These are phyloP conservation scores for Malus hybrid DNA, from an alignment of 331 rosid species.

Conservation along the genomic window DNA sequence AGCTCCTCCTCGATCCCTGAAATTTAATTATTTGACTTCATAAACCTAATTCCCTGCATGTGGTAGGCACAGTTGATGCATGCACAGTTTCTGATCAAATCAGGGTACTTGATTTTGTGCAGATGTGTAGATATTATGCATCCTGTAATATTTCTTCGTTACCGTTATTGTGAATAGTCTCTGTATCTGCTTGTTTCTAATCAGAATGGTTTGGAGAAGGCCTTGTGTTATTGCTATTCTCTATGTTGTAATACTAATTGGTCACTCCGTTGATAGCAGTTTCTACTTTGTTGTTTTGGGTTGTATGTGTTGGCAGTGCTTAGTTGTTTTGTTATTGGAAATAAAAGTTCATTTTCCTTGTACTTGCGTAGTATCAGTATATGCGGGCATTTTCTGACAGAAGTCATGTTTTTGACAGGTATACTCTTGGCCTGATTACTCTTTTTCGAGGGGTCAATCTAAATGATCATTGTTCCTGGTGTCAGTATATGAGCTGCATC, in stretches of 20 bases:
- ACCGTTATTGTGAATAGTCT: not conserved
- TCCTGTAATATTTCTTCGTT: not conserved
- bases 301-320: no score
- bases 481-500: slow-evolving; percentile 79
- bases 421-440: slow-evolving; percentile 44
- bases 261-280: not conserved
- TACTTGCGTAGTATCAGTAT: not conserved
- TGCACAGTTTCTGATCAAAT: not conserved
- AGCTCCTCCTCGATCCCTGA: slow-evolving; percentile 17
- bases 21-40: not conserved
- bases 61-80: not conserved
- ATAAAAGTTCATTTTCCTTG: not conserved
- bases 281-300: not conserved
- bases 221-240: not conserved
- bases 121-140: not conserved
- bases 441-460: slow-evolving; percentile 58
- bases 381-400: not conserved
- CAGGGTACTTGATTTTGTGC: not conserved
- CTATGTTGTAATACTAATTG: not conserved
- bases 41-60: not conserved
- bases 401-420: slow-evolving; percentile 36
- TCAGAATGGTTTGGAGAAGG: not conserved
- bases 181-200: not conserved
- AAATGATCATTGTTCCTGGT: slow-evolving; percentile 76
- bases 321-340: not conserved